phyloP scores from a whole-genome alignment of 495 filamentous ascomycete genomes.

The Apodospora peruviana region DNA sequence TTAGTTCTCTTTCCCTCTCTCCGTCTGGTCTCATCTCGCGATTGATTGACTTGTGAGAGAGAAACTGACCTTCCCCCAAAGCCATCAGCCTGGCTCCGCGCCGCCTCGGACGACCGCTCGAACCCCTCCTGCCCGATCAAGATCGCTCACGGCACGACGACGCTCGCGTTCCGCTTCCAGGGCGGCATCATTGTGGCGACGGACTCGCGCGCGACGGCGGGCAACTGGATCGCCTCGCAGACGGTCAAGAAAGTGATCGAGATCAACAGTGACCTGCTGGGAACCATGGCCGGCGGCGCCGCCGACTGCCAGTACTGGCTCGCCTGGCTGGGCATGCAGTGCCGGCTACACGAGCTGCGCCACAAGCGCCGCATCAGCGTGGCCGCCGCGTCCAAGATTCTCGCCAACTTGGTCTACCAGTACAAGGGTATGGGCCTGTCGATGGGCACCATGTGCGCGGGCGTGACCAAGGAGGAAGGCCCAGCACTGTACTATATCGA shows the following conservation, averaged over 20 bases:
- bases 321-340: slow-evolving; percentile 96
- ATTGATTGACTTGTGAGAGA: no score
- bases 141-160: slow-evolving; percentile 97
- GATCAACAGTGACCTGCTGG: slow-evolving; percentile 84
- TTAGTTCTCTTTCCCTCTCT: slow-evolving; percentile 30
- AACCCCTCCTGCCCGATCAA: slow-evolving; percentile 98
- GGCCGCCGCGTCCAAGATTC: slow-evolving; percentile 95
- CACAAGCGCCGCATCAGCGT: slow-evolving; percentile 98
- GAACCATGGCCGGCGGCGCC: slow-evolving; percentile 97
- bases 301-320: slow-evolving; percentile 99
- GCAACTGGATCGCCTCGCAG: slow-evolving; percentile 98
- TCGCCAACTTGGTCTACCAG: slow-evolving; percentile 93
- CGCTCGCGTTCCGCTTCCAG: slow-evolving; percentile 95
- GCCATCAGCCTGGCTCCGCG: slow-evolving; percentile 89
- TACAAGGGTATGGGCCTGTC: slow-evolving; percentile 97
- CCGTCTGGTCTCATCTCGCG: no score
- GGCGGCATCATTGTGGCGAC: slow-evolving; percentile 97
- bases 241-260: slow-evolving; percentile 99
- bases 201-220: slow-evolving; percentile 91
- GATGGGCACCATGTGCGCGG: slow-evolving; percentile 99
- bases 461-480: slow-evolving; percentile 92
- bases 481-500: slow-evolving; percentile 99
- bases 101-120: slow-evolving; percentile 92
- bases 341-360: slow-evolving; percentile 95
- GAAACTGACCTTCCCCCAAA: slow-evolving; percentile 24